A percentile compares a stretch with the other conserved stretches of the same genome.
phyloP scores from a whole-genome alignment of 768 basidiomycete genomes.

The Favolaschia claudopus region DNA sequence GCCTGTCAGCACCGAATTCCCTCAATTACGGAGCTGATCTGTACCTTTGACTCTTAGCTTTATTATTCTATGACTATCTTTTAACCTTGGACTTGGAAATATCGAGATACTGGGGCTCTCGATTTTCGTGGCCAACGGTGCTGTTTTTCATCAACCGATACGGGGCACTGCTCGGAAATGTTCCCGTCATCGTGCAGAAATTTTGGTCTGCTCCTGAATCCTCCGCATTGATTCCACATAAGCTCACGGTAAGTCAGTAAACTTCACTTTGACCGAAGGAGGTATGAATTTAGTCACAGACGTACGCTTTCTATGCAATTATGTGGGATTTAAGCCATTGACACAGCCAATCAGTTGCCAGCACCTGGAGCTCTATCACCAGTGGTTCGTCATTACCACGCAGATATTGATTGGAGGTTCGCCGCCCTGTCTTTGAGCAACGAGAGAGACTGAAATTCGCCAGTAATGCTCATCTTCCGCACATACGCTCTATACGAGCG shows the following conservation, averaged over 20 bases:
- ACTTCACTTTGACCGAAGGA: not conserved
- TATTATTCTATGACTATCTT: slow-evolving; percentile 19
- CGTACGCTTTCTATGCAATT: not conserved
- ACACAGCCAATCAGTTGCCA: not conserved
- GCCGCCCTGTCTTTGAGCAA: not conserved
- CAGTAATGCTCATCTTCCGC: slow-evolving; percentile 16
- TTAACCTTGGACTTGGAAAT: slow-evolving; percentile 10
- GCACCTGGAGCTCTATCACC: slow-evolving; percentile 10
- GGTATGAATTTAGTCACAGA: not conserved
- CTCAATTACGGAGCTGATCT: not conserved
- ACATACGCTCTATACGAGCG: slow-evolving; percentile 22
- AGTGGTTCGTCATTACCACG: slow-evolving; percentile 8
- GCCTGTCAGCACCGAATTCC: no score
- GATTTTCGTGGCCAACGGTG: slow-evolving; percentile 30
- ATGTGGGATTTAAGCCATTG: not conserved
- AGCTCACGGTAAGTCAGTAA: not conserved
- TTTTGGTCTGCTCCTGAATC: slow-evolving; percentile 31
- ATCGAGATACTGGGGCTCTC: slow-evolving; percentile 11
- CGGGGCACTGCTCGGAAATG: slow-evolving; percentile 38
- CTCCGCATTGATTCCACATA: not conserved
- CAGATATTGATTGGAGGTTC: slow-evolving; percentile 18
- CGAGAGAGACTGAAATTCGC: not conserved
- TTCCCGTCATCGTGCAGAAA: slow-evolving; percentile 35
- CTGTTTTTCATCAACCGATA: slow-evolving; percentile 49
- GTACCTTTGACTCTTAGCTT: not conserved